phyloP scores from a whole-genome alignment of 164 flowering plant species.

The Macadamia integrifolia region DNA sequence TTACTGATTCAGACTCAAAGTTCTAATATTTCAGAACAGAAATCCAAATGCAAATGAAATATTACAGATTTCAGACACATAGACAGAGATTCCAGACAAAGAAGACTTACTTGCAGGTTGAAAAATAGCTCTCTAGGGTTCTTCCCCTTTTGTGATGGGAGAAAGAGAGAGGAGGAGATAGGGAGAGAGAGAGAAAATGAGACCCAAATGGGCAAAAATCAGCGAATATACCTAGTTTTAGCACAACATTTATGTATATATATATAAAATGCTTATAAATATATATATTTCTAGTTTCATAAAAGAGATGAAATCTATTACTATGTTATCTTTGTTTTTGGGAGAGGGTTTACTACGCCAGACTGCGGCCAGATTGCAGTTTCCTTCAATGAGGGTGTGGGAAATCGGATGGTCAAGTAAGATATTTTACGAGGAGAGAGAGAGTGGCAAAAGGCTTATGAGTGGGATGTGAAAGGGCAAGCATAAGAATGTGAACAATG shows the following conservation, averaged over 20 bases:
- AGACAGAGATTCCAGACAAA: constrained; percentile 7
- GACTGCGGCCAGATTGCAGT: no score
- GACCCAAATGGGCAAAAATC: constrained; percentile 2
- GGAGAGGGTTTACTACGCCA: no score
- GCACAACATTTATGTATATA: not conserved
- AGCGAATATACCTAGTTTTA: not conserved
- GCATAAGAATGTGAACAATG: no score
- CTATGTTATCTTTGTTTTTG: not conserved
- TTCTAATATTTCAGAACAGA: constrained; percentile 10
- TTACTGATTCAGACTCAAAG: not conserved
- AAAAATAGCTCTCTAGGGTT: constrained; percentile 5
- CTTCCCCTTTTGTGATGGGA: constrained; percentile 6
- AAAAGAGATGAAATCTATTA: not conserved
- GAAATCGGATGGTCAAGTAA: no score
- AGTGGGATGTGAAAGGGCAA: no score
- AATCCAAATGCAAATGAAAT: constrained; percentile 9
- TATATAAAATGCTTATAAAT: no score
- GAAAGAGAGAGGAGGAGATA: constrained; percentile 1
- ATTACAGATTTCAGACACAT: not conserved
- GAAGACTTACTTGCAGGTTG: constrained; percentile 13
- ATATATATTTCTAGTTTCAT: not conserved
- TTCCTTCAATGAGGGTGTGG: no score
- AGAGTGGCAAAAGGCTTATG: no score
- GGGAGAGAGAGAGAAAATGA: not conserved
- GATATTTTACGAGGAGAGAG: no score